These are phyloP conservation scores for Nicotiana benthamiana DNA, from an alignment of 257 asterid genomes.

Conservation along the genomic window DNA sequence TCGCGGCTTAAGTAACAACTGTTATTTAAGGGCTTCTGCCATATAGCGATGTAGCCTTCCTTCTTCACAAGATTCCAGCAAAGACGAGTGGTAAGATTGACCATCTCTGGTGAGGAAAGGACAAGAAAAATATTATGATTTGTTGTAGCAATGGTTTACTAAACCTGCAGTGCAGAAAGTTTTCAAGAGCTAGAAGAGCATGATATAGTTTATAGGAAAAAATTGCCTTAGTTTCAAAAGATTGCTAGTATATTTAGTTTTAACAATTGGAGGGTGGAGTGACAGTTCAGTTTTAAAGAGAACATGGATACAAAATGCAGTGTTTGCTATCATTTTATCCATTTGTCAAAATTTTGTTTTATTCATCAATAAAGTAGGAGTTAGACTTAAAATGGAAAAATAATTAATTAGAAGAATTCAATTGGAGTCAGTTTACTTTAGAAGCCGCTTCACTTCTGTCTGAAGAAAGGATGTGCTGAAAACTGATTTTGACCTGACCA, in stretches of 20 bases:
- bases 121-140: neutral
- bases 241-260: neutral
- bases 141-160: neutral
- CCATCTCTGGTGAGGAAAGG: constrained; percentile 55
- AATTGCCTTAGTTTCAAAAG: neutral
- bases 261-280: neutral
- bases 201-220: neutral
- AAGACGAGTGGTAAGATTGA: constrained; percentile 65
- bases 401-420: neutral
- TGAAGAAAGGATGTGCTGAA: neutral
- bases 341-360: neutral
- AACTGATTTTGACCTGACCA: neutral
- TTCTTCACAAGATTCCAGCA: constrained; percentile 94
- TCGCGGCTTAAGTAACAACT: constrained; percentile 79
- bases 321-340: neutral
- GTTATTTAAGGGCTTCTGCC: constrained; percentile 86
- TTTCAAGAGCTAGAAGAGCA: neutral
- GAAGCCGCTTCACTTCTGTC: neutral
- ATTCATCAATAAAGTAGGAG: neutral
- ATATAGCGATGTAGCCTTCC: constrained; percentile 90
- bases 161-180: neutral
- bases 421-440: neutral
- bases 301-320: neutral
- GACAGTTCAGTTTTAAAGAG: neutral
- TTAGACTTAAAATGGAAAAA: neutral